A percentile compares a stretch with the other conserved stretches of the same genome.
Conservation (phyloP, 805 yeast species). For the Wickerhamiella vanderwaltii region DNA sequence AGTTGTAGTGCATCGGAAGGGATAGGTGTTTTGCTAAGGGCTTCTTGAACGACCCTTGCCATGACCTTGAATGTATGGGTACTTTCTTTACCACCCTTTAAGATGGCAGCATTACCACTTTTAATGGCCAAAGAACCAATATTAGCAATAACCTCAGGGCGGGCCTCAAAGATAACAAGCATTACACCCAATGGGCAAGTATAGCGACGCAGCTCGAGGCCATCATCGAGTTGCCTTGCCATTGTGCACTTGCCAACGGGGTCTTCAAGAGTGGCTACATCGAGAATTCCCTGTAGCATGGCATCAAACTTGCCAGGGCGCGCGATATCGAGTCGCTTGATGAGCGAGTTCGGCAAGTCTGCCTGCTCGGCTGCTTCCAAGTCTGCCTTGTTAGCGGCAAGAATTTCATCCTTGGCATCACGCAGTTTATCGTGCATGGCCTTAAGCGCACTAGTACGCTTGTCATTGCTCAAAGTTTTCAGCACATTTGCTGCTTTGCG, state of each 20-base stretch:
- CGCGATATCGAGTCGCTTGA: slow-evolving; percentile 75
- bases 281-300: slow-evolving; percentile 89
- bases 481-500: slow-evolving; percentile 71
- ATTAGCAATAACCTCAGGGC: slow-evolving; percentile 98
- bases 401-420: slow-evolving; percentile 45
- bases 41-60: slow-evolving; percentile 53
- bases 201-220: slow-evolving; percentile 66
- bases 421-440: slow-evolving; percentile 60
- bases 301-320: slow-evolving; percentile 76
- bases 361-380: slow-evolving; percentile 54
- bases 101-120: slow-evolving; percentile 91
- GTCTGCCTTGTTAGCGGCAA: slow-evolving; percentile 65
- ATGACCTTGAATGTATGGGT: slow-evolving; percentile 70
- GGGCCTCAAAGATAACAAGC: slow-evolving; percentile 82
- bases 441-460: slow-evolving; percentile 60
- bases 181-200: slow-evolving; percentile 93
- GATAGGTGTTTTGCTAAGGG: slow-evolving; percentile 53
- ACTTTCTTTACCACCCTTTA: slow-evolving; percentile 96
- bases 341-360: slow-evolving; percentile 53
- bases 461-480: slow-evolving; percentile 61
- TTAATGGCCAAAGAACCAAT: slow-evolving; percentile 91
- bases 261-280: slow-evolving; percentile 78
- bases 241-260: slow-evolving; percentile 85
- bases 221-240: slow-evolving; percentile 78
- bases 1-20: slow-evolving; percentile 77